Base-by-base conservation (phyloP, 192 early-diverging fungal species). In the Coemansia sp. region DNA sequence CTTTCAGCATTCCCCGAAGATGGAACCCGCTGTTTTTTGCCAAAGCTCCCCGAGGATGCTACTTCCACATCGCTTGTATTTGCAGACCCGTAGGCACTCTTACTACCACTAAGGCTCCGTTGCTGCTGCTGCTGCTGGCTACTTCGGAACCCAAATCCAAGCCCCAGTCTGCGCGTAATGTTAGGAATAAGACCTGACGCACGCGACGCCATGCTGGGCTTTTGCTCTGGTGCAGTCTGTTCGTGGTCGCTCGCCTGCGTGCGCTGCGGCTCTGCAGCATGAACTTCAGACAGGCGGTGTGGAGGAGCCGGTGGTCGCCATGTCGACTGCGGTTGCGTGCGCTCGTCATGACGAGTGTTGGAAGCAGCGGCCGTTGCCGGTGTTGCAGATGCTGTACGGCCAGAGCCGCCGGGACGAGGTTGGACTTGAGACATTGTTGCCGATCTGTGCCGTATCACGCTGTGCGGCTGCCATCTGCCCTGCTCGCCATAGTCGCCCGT, bases 151-250 rank as follows among this genome's bases (percentile, higher is more conserved):
- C 75, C 75, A 65, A 82, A 82, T 6, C 79, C 79, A 44, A 82
- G 62, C 2, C 79, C 79, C 44, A 82, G 58, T 16, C 79, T 63
- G 9, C 79, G 74, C 6, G 79, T 82, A 22, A 82, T 68, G 2
- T 48, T 77, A 12, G 79, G 79, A 37, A 82, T 82, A 9, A 82
- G 67, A 43, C 50, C 73, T 11, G 79, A 77, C 32, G 79, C 71
- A 9, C 79, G 79, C 38, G 72, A 61, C 7, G 71, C 66, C 4
- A 63, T 56, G 43, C 74, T 76, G 49, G 61, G 40, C 68, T 76
- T 76, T 49, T 68, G 56, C 44, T 63, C 71, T 19, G 22, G 17
- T 2, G 25, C 19, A 39, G 56, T 20, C 7, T 13, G 14, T 7
- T 38, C 44, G 14, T 58, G 25, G n/a, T 59, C 65, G 17, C 16